Evolutionary conservation across 305 asterid genomes (phyloP), one percentile per base, ranked within the genome.

Genomic region (Striga hermonthica): DNA sequence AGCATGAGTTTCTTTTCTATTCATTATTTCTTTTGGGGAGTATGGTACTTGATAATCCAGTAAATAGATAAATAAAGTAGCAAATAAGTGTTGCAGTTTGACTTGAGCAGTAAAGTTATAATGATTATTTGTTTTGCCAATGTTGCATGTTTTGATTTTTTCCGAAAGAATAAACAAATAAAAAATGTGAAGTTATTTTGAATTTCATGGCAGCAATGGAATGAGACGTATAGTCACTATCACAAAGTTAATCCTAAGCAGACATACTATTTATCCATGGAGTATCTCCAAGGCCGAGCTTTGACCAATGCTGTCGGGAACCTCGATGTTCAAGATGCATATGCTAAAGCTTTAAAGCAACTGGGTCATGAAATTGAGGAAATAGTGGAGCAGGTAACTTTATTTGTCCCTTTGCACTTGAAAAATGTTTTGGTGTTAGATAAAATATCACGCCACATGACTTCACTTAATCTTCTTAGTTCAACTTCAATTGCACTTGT

Each of bases 271-370:
- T 77, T 93, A 64, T 93, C 99, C 70, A 93, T 93, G 99, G 99
- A 93, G 72, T 93, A 88, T 82, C 96, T 93, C 73, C 99, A 93
- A 86, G 99, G 99, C 56, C 82, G 99, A 75, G 91, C 99, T 68
- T 76, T 90, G 88, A 83, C 95, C 73, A 93, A 93, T 83, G 99
- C 99, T 65, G 79, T 93, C 50, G 99, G 99, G 67, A 93, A 93
- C 89, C 84, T 93, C 48, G 87, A 82, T 60, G 68, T 90, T 73
- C 93, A 84, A 75, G 83, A 78, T 75, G 97, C 93, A 38, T 94
- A 94, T 83, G 85, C 95, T 62, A 82, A 83, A 80, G 97, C 97
- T 64, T 79, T 94, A 60, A 88, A 83, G 78, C 83, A 88, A 72
- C 76, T 94, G 52, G 99, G 99, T 55, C 88, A 94, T 72, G 82